Base-by-base conservation (phyloP, 1,139 yeast species). In the Yamadazyma pseudoaaseri region DNA sequence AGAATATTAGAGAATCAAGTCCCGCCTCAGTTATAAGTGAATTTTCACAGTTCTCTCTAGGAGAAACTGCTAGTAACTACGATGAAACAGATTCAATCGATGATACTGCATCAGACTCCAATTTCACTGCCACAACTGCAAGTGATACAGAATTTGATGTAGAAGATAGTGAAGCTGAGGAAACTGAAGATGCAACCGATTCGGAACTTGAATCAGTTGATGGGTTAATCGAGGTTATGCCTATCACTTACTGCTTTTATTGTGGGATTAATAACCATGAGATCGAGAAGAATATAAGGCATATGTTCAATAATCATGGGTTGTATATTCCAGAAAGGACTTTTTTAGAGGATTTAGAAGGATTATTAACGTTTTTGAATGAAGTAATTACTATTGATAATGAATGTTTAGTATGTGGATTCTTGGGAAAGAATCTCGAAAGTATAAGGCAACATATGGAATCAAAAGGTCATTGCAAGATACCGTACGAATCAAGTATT, bases 41-140 rank as follows among this genome's bases (percentile, higher is more conserved):
- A 25, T 60, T 78, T 21, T 82, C 94, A 0, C 73, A 76, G 33
- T 75, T 85, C 47, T 80, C 90, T 1, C 60, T 83, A 17, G 87
- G 86, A 10, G 82, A 79, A 8, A 35, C 39, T 41, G 34, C 37
- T 6, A 68, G 65, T 32, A 53, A 52, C 5, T 38, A 40, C 25
- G 48, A 43, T 25, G n/a, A n/a, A n/a, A 73, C 80, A 2, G 84
- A 76, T 37, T 54, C 69, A 31, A 70, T 68, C 29, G 60, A 57
- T 35, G 76, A 72, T 31, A 68, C 73, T 9, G 67, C 60, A 20
- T 29, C 63, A 48, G 60, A 54, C 33, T 23, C 32, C 3, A 46
- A 42, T 11, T 44, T 31, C 14, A 34, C 48, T 18, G 47, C 54
- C 21, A 43, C 46, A 14, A 35, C 53, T 34, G 36, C 48, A 10